Evolutionary conservation across 495 filamentous ascomycete species (phyloP).

Genomic region (Penicillium bovifimosum): DNA sequence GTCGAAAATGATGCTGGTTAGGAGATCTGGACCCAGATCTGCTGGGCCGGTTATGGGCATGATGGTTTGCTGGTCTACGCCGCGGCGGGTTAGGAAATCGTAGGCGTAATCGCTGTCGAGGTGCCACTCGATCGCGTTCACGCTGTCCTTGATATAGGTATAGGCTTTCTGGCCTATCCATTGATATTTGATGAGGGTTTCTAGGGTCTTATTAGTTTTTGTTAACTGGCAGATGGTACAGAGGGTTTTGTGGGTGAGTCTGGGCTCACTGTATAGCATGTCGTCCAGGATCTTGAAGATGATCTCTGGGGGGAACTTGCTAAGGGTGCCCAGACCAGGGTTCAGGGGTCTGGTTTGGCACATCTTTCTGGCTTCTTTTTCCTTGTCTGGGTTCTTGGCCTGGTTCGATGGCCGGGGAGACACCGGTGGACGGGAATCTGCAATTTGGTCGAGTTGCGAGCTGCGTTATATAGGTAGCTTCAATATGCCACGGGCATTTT

Average conservation of each 20-base stretch:
- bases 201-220: not conserved
- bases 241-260: constrained; percentile 6
- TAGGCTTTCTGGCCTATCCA: not conserved
- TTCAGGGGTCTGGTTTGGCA: not conserved
- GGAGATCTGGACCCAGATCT: not conserved
- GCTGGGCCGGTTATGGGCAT: not conserved
- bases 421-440: too few relatives aligned
- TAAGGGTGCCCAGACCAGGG: not conserved
- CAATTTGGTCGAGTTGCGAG: not conserved
- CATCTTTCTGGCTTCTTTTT: not conserved
- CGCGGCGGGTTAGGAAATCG: not conserved
- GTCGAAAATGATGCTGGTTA: constrained; percentile 6
- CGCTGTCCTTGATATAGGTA: not conserved
- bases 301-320: constrained; percentile 5
- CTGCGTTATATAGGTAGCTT: not conserved
- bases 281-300: constrained; percentile 8
- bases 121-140: not conserved
- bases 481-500: not conserved
- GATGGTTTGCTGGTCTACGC: not conserved
- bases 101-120: not conserved
- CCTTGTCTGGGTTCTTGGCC: not conserved
- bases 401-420: too few relatives aligned
- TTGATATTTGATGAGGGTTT: not conserved
- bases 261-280: not conserved
- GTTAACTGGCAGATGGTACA: not conserved